Evolutionary conservation across 2,329 filamentous ascomycete genomes (phyloP), one percentile per base, ranked within the genome.

Genomic region (Phaeomoniella chlamydospora): DNA sequence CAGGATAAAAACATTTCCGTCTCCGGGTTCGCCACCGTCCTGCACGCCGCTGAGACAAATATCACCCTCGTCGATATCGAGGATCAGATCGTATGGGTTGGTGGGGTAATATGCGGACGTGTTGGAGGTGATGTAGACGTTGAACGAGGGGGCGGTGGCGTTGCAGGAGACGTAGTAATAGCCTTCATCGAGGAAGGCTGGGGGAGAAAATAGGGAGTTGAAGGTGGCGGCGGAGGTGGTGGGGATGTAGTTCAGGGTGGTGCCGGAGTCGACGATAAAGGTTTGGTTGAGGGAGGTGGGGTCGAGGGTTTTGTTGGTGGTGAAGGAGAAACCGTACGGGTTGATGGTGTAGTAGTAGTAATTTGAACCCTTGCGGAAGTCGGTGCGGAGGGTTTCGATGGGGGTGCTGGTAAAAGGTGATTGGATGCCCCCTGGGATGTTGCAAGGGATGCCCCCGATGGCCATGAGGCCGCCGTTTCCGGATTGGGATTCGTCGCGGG

Each of bases 391-490:
- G 5, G 18, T 15, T 9, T 34, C 32, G 16, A 34, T 34, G 4
- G 32, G 32, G 12, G 32, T 34, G 17, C 32, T 34, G 4, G 32
- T 17, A 18, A 17, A 34, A 17, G 32, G 32, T 6, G 22, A 6
- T n/a, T 6, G 6, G 22, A 26, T 9, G n/a, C 22, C 22, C 12
- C 32, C 32, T 6, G 32, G 15, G 6, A 34, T 12, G 16, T 34
- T 18, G 11, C 14, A 4, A 0, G 56, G 60, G 33, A 72, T 54
- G 1, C 62, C 62, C 11, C 53, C 65, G 18, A 73, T 31, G 9
- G 54, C 56, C 14, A 61, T 58, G 13, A 59, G 60, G 42, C 62
- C 58, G 1, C 57, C 58, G 45, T 69, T 68, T 14, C 46, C 49
- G 33, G 64, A 57, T 33, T 58, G 54, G 46, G 66, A 65, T 29